Conservation (phyloP, 2,329 filamentous ascomycete species). For the Sodiomyces alkalinus region DNA sequence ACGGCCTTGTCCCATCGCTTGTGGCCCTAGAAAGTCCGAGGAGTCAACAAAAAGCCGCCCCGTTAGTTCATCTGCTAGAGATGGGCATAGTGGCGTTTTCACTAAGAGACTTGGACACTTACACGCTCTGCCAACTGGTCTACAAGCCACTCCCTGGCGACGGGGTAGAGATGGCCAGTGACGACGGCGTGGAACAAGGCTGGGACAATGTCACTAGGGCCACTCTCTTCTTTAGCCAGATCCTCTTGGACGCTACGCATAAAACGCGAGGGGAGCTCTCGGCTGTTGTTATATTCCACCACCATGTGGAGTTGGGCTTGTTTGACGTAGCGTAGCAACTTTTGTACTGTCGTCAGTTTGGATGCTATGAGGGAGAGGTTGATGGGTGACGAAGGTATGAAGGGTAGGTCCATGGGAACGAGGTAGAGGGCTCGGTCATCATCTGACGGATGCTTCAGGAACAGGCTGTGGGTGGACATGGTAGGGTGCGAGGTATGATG, state of each 20-base stretch:
- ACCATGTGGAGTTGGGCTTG: conserved; percentile 68
- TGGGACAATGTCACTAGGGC: conserved; percentile 48
- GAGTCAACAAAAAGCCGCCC: too few species aligned
- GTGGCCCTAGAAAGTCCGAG: too few species aligned
- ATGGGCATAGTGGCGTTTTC: not conserved
- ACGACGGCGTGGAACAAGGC: conserved; percentile 73
- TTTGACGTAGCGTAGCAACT: conserved; percentile 69
- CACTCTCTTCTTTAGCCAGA: conserved; percentile 43
- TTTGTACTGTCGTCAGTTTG: conserved; percentile 77
- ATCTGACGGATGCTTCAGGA: conserved; percentile 35
- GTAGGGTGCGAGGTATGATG: conserved; percentile 58
- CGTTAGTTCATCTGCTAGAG: conserved; percentile 5
- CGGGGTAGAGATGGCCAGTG: conserved; percentile 63
- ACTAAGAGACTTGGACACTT: conserved; percentile 16
- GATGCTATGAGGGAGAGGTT: conserved; percentile 74
- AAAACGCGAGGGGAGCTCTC: conserved; percentile 67
- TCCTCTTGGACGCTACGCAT: conserved; percentile 64
- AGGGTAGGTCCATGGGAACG: conserved; percentile 70
- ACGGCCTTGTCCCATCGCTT: conserved; percentile 93
- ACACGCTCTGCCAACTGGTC: conserved; percentile 70
- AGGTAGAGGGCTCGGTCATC: conserved; percentile 35
- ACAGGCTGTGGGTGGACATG: conserved; percentile 60
- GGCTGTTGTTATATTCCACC: conserved; percentile 68
- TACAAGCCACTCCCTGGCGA: conserved; percentile 74
- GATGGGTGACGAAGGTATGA: conserved; percentile 62